These are phyloP conservation scores for Hortiboletus flavorubellus DNA, from an alignment of 768 basidiomycete genomes.

Conservation along the genomic window DNA sequence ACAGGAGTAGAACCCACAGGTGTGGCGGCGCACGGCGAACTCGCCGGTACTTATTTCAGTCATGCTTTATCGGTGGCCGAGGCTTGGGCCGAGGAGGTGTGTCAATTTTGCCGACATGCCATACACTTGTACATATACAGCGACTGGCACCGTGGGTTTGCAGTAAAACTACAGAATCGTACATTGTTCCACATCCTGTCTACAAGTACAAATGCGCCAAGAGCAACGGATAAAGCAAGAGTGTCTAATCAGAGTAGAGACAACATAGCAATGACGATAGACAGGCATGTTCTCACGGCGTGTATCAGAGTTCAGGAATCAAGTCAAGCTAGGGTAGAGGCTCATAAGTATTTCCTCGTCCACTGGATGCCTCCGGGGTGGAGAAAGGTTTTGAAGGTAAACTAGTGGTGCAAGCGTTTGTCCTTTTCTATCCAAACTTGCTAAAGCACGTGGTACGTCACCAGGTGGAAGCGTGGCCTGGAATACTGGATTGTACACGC, in stretches of 20 bases:
- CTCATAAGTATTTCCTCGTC: slow-evolving; percentile 71
- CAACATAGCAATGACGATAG: slow-evolving; percentile 11
- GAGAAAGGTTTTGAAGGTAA: slow-evolving; percentile 58
- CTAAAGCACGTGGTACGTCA: not conserved
- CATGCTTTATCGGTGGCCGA: not conserved
- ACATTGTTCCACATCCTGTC: slow-evolving; percentile 22
- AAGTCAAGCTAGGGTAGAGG: slow-evolving; percentile 37
- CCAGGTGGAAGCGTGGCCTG: slow-evolving; percentile 3
- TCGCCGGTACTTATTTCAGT: not conserved
- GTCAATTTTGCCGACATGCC: not conserved
- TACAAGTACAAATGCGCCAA: slow-evolving; percentile 26
- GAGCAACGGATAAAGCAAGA: slow-evolving; percentile 1
- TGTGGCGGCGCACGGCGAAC: not conserved
- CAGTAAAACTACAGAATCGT: slow-evolving; percentile 13
- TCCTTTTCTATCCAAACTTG: slow-evolving; percentile 17
- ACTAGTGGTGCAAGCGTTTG: slow-evolving; percentile 56
- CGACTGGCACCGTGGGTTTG: not conserved
- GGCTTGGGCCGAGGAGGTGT: not conserved
- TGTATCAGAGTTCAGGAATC: slow-evolving; percentile 18
- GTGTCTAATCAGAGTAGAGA: slow-evolving; percentile 2
- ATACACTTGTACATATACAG: not conserved
- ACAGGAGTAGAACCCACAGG: not conserved
- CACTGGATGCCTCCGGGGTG: slow-evolving; percentile 61
- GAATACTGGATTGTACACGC: slow-evolving; percentile 8
- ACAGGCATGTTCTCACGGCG: slow-evolving; percentile 5